These are phyloP conservation scores for Bipolaris oryzae DNA, from an alignment of 2,329 filamentous ascomycete species.

Conservation along the genomic window DNA sequence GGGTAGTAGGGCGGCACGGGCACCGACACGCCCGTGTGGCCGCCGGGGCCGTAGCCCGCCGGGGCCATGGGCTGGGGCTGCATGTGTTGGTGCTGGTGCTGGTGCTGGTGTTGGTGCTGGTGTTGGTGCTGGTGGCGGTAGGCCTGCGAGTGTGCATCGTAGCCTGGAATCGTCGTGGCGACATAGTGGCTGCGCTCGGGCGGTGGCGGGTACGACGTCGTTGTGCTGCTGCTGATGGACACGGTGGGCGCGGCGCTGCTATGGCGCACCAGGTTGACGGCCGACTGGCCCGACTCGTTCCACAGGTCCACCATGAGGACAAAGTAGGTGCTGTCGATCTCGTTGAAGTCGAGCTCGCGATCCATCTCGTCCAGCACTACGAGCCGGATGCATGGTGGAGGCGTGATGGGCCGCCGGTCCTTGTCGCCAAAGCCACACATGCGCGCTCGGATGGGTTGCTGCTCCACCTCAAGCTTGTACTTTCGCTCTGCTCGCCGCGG, in stretches of 20 bases:
- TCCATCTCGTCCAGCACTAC: slow-evolving; percentile 79
- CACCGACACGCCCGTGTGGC: slow-evolving; percentile 4
- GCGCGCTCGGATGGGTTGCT: slow-evolving; percentile 89
- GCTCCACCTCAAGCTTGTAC: slow-evolving; percentile 75
- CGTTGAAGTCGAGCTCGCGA: slow-evolving; percentile 80
- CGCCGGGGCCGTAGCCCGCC: slow-evolving; percentile 12
- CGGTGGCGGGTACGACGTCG: slow-evolving; percentile 73
- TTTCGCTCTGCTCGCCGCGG: slow-evolving; percentile 2
- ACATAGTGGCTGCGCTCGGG: slow-evolving; percentile 44
- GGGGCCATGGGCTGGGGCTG: slow-evolving; percentile 17
- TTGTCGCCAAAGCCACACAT: slow-evolving; percentile 99
- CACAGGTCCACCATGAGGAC: slow-evolving; percentile 73
- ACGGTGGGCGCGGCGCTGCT: slow-evolving; percentile 66
- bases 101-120: slow-evolving; percentile 23
- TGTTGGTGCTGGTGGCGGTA: slow-evolving; percentile 20
- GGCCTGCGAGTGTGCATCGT: not conserved
- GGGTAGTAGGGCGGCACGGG: slow-evolving; percentile 10
- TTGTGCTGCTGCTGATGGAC: slow-evolving; percentile 80
- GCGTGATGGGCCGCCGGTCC: slow-evolving; percentile 95
- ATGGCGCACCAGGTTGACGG: slow-evolving; percentile 73
- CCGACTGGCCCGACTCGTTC: slow-evolving; percentile 64
- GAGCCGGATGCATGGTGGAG: slow-evolving; percentile 87
- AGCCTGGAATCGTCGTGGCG: slow-evolving; percentile 43
- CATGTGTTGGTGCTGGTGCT: slow-evolving; percentile 25
- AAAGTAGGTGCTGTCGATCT: slow-evolving; percentile 71